phyloP scores from a whole-genome alignment of 1,284 basidiomycete genomes.

The Malassezia arunalokei region DNA sequence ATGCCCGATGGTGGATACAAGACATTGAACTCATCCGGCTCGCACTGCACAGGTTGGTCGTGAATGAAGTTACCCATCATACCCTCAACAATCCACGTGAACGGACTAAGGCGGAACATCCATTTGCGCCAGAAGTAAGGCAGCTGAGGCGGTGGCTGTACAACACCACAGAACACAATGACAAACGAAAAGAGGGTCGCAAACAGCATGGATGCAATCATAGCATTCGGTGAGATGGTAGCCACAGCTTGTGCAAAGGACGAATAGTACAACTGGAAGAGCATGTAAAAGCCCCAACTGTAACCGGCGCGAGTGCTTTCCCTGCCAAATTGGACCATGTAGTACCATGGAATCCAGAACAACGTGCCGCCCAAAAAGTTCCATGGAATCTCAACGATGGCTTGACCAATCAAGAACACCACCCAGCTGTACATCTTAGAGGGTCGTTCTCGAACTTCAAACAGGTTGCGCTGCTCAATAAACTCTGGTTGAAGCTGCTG shows the following conservation, averaged over 20 bases:
- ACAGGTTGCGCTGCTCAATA: constrained; percentile 53
- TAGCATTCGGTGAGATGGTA: constrained; percentile 56
- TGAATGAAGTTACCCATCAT: constrained; percentile 46
- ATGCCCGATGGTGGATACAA: constrained; percentile 47
- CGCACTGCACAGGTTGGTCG: constrained; percentile 47
- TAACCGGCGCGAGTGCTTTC: constrained; percentile 19
- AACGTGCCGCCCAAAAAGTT: constrained; percentile 32
- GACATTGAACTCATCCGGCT: constrained; percentile 44
- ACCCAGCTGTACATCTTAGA: constrained; percentile 74
- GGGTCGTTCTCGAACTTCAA: constrained; percentile 61
- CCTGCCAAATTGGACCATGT: constrained; percentile 22
- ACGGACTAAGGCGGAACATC: constrained; percentile 58
- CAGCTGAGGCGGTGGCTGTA: constrained; percentile 32
- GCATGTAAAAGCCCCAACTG: constrained; percentile 28
- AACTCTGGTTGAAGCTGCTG: constrained; percentile 48
- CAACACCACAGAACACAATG: constrained; percentile 54
- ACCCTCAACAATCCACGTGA: constrained; percentile 52
- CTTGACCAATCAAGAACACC: constrained; percentile 51
- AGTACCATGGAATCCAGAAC: constrained; percentile 37
- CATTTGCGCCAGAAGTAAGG: constrained; percentile 26
- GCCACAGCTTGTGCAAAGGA: constrained; percentile 58
- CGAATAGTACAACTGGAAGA: constrained; percentile 50
- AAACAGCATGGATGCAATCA: constrained; percentile 59
- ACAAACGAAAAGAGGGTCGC: constrained; percentile 57
- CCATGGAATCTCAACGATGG: constrained; percentile 47